Conservation (phyloP, 257 asterid genomes). For the Nicotiana sylvestris region DNA sequence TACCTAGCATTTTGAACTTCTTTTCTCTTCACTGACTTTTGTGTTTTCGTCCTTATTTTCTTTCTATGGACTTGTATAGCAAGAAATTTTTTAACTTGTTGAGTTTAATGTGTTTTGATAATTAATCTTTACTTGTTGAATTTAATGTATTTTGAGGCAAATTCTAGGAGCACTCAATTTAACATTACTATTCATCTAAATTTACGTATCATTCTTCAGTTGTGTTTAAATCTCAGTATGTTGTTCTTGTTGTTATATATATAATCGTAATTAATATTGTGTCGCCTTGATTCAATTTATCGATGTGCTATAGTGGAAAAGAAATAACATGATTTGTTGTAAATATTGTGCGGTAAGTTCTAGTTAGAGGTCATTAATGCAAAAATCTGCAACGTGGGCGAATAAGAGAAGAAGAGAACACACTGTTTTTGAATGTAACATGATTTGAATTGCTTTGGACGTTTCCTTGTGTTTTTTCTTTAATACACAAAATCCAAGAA, state of each 20-base stretch:
- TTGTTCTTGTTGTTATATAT: background rate
- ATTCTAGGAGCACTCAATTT: too few relatives aligned
- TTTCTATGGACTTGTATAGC: constrained; percentile 21
- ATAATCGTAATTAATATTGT: background rate
- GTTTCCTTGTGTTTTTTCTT: constrained; percentile 39
- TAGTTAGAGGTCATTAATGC: background rate
- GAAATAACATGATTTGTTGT: background rate
- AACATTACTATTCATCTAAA: background rate
- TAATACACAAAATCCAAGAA: constrained; percentile 51
- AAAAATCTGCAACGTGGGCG: constrained; percentile 22
- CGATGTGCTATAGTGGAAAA: background rate
- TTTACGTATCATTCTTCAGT: background rate
- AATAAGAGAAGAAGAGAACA: constrained; percentile 9
- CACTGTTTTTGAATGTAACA: constrained; percentile 19
- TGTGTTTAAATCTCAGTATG: too few relatives aligned
- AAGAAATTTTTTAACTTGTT: background rate
- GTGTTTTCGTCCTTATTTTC: background rate
- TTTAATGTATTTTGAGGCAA: too few relatives aligned
- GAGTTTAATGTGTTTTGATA: too few relatives aligned
- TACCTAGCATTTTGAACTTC: background rate
- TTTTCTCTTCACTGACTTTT: background rate
- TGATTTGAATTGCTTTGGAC: constrained; percentile 32
- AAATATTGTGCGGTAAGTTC: background rate
- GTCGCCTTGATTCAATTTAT: background rate
- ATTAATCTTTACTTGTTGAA: too few relatives aligned